Conservation (phyloP, 2,329 filamentous ascomycete genomes). For the Grosmannia penicillata region DNA sequence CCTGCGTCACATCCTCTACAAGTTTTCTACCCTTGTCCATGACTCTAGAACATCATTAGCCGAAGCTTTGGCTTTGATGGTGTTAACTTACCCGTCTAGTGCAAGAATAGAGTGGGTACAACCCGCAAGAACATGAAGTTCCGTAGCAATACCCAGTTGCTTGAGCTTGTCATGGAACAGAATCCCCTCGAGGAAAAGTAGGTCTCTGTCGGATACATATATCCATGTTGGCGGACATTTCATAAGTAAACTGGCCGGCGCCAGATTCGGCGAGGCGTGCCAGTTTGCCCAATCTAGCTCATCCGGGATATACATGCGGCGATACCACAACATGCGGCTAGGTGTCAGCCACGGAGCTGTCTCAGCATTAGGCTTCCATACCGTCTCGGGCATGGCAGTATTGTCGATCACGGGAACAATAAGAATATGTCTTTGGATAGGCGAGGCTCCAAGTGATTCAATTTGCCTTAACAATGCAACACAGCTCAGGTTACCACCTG, state of each 20-base stretch:
- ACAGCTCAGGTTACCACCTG: constrained; percentile 12
- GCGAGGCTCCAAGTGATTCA: background rate
- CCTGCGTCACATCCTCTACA: too few species aligned
- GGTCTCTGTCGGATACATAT: constrained; percentile 39
- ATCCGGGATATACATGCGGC: constrained; percentile 39
- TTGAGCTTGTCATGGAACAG: constrained; percentile 32
- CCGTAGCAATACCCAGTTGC: constrained; percentile 28
- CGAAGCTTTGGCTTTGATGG: too few species aligned
- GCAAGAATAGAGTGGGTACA: constrained; percentile 8
- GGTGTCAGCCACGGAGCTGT: constrained; percentile 35
- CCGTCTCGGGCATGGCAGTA: constrained; percentile 30
- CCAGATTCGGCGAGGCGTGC: constrained; percentile 8
- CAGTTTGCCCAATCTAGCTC: constrained; percentile 27
- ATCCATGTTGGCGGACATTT: constrained; percentile 32
- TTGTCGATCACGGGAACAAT: constrained; percentile 45
- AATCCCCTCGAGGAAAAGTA: constrained; percentile 38
- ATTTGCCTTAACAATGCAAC: background rate
- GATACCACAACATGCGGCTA: constrained; percentile 44
- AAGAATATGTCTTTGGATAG: constrained; percentile 28
- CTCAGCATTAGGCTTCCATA: constrained; percentile 35
- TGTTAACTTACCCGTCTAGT: constrained; percentile 3
- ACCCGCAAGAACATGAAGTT: constrained; percentile 19
- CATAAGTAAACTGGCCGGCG: constrained; percentile 37
- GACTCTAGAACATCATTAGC: background rate
- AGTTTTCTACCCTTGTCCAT: constrained; percentile 5